Evolutionary conservation across 495 filamentous ascomycete species (phyloP).

Genomic region (Aspergillus olivimuriae): DNA sequence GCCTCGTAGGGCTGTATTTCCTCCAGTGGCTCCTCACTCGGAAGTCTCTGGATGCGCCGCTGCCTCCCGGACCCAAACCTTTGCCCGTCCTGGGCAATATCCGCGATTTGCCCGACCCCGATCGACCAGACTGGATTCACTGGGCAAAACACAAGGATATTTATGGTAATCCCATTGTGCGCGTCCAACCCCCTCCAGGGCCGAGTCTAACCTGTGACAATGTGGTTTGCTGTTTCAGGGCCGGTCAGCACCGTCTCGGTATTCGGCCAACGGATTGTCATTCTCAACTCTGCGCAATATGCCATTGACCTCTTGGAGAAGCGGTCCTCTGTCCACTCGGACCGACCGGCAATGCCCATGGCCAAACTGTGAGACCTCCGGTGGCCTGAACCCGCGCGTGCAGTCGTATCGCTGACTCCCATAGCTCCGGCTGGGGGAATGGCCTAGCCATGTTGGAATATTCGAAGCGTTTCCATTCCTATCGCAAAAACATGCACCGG

Average conservation of each 20-base stretch:
- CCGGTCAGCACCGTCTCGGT: conserved; percentile 38
- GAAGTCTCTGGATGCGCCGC: conserved; percentile 10
- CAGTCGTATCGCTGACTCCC: conserved; percentile 4
- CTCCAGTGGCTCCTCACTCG: neutral
- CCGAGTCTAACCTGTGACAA: no score
- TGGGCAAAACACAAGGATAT: conserved; percentile 45
- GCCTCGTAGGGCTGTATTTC: conserved; percentile 1
- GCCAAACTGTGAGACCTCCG: conserved; percentile 10
- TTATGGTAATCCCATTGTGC: conserved; percentile 25
- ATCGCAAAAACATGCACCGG: conserved; percentile 31
- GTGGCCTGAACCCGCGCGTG: no score
- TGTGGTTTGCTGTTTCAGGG: conserved; percentile 4
- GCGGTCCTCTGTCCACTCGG: conserved; percentile 27
- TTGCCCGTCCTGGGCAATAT: conserved; percentile 45
- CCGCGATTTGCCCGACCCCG: conserved; percentile 33
- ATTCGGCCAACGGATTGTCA: conserved; percentile 33
- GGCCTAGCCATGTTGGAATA: conserved; percentile 26
- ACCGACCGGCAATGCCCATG: conserved; percentile 10
- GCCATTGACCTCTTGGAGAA: conserved; percentile 35
- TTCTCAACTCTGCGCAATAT: conserved; percentile 29
- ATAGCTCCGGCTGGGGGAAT: conserved; percentile 28
- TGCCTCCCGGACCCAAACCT: conserved; percentile 41
- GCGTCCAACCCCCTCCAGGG: no score
- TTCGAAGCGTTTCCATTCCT: conserved; percentile 24
- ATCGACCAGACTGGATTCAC: conserved; percentile 35